Conservation (phyloP, 805 yeast genomes). For the Pichia cabralensis region DNA sequence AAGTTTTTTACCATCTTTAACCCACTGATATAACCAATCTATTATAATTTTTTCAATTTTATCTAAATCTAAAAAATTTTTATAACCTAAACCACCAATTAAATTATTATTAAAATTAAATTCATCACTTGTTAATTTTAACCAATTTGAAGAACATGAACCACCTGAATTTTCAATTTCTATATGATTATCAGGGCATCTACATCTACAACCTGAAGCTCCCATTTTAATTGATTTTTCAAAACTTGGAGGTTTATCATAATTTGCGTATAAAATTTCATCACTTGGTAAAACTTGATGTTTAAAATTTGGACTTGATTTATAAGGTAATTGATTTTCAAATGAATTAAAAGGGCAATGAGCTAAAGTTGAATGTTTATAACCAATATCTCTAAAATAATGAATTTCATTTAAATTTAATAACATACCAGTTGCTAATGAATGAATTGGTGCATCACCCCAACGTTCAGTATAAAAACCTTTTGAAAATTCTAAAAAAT, state of each 20-base stretch:
- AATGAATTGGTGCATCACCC: slow-evolving; percentile 97
- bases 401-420: slow-evolving; percentile 64
- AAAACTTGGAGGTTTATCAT: slow-evolving; percentile 16
- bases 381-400: slow-evolving; percentile 89
- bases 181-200: slow-evolving; percentile 47
- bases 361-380: slow-evolving; percentile 65
- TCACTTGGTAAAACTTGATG: slow-evolving; percentile 24
- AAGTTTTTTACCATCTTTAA: slow-evolving; percentile 14
- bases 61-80: slow-evolving; percentile 20
- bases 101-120: slow-evolving; percentile 6
- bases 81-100: slow-evolving; percentile 8
- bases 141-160: slow-evolving; percentile 46
- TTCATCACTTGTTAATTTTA: slow-evolving; percentile 22
- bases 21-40: slow-evolving; percentile 16
- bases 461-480: slow-evolving; percentile 90
- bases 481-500: slow-evolving; percentile 56
- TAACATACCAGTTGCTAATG: slow-evolving; percentile 74
- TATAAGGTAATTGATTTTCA: slow-evolving; percentile 41
- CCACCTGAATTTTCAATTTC: slow-evolving; percentile 51
- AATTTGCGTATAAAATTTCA: slow-evolving; percentile 29
- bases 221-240: slow-evolving; percentile 40
- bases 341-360: slow-evolving; percentile 78
- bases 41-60: slow-evolving; percentile 19
- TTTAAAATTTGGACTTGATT: slow-evolving; percentile 26
- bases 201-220: slow-evolving; percentile 79